Percentiles rank a stretch among this genome's conserved stretches.
Conservation (phyloP, 2,329 filamentous ascomycete genomes). For the Colletotrichum simmondsii region DNA sequence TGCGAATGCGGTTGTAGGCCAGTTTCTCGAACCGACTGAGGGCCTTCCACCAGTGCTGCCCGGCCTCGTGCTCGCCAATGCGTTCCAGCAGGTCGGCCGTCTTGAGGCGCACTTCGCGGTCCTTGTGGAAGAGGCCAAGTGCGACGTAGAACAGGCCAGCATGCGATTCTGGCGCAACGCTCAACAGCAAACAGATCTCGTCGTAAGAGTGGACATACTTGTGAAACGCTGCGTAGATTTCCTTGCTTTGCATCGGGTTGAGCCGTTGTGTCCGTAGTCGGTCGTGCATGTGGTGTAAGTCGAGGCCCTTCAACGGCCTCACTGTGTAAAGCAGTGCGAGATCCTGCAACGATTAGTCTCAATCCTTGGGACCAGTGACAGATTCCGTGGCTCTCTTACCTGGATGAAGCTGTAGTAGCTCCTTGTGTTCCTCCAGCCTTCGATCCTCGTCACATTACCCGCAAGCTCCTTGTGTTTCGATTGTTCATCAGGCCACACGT, state of each 20-base stretch:
- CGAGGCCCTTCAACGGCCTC: conserved; percentile 80
- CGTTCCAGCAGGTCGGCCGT: conserved; percentile 85
- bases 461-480: conserved; percentile 87
- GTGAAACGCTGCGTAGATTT: conserved; percentile 86
- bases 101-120: conserved; percentile 79
- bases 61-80: conserved; percentile 87
- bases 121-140: conserved; percentile 91
- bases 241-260: conserved; percentile 78
- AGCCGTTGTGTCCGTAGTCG: conserved; percentile 86
- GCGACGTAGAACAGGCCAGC: conserved; percentile 92
- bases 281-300: conserved; percentile 93
- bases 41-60: conserved; percentile 90
- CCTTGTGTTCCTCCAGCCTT: conserved; percentile 95
- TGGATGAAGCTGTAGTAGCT: conserved; percentile 97
- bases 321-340: conserved; percentile 72
- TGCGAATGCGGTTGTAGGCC: conserved; percentile 82
- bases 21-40: conserved; percentile 90
- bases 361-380: not conserved
- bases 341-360: conserved; percentile 58
- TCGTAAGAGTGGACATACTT: conserved; percentile 82
- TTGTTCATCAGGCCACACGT: conserved; percentile 90
- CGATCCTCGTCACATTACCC: conserved; percentile 91
- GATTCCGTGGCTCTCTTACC: conserved; percentile 53
- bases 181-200: conserved; percentile 85
- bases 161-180: conserved; percentile 85